Evolutionary conservation across 192 early-diverging fungal species (phyloP).

Genomic region (Rhizoclosmatium globosum): DNA sequence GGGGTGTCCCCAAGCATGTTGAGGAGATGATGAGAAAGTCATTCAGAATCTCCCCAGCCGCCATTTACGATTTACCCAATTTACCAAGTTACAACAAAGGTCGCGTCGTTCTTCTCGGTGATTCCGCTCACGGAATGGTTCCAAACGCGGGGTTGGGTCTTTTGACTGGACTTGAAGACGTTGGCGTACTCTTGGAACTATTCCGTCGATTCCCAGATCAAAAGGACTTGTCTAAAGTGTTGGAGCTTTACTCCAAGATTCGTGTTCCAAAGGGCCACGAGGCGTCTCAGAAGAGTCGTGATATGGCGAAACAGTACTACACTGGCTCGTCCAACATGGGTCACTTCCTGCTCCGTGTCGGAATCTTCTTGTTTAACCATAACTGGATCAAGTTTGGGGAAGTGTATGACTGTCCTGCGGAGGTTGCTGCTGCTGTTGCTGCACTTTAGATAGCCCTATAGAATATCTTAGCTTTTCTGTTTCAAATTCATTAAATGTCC

Average conservation of each 20-base stretch:
- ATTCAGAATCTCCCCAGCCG: not conserved
- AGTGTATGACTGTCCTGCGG: too few relatives aligned
- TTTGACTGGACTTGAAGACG: conserved; percentile 4
- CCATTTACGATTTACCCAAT: conserved; percentile 19
- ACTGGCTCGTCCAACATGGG: too few relatives aligned
- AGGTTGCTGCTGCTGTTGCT: too few relatives aligned
- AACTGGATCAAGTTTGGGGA: too few relatives aligned
- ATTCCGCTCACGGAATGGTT: conserved; percentile 21
- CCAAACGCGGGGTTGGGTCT: conserved; percentile 2
- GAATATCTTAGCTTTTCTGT: too few relatives aligned
- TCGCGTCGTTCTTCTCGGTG: conserved; percentile 26
- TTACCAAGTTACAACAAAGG: conserved; percentile 4
- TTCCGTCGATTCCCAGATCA: not conserved
- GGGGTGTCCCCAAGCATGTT: conserved; percentile 25
- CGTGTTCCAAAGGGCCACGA: not conserved
- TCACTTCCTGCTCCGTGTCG: too few relatives aligned
- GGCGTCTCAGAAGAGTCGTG: too few relatives aligned
- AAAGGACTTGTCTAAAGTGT: not conserved
- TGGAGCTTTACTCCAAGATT: conserved; percentile 1
- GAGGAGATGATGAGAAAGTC: conserved; percentile 19
- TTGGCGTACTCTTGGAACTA: not conserved
- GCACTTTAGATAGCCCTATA: too few relatives aligned
- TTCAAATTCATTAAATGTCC: too few relatives aligned
- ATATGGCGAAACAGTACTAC: too few relatives aligned
- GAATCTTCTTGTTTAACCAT: too few relatives aligned